phyloP scores from a whole-genome alignment of 73 alveolate species.

The Paramecium sonneborni region DNA sequence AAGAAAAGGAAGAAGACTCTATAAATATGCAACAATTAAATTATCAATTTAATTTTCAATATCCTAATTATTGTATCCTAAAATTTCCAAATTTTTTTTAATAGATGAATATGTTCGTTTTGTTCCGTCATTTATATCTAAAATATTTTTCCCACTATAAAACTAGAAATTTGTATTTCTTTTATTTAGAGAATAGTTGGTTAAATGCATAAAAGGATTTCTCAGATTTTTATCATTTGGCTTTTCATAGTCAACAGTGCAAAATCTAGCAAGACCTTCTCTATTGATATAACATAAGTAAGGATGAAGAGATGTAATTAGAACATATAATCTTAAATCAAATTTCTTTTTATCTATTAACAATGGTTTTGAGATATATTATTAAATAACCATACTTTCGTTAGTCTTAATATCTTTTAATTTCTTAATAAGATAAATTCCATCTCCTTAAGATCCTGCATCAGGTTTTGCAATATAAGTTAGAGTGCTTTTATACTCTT shows the following conservation, averaged over 20 bases:
- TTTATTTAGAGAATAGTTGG: constrained; percentile 91
- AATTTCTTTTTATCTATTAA: constrained; percentile 94
- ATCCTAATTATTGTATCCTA: constrained; percentile 70
- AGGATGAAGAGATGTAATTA: constrained; percentile 92
- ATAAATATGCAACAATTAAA: constrained; percentile 11
- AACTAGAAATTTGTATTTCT: constrained; percentile 74
- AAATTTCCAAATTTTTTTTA: constrained; percentile 44
- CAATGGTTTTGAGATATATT: constrained; percentile 89
- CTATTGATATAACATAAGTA: constrained; percentile 86
- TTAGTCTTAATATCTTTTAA: constrained; percentile 67
- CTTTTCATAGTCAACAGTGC: constrained; percentile 87
- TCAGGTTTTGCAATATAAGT: constrained; percentile 82
- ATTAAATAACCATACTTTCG: constrained; percentile 77
- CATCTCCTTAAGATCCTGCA: constrained; percentile 89
- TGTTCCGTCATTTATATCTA: constrained; percentile 74
- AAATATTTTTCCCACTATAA: constrained; percentile 66
- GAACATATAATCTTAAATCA: constrained; percentile 92
- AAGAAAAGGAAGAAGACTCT: constrained; percentile 62
- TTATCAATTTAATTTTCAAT: constrained; percentile 69
- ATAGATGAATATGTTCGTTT: constrained; percentile 78
- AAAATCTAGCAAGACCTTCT: constrained; percentile 98
- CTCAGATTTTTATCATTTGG: constrained; percentile 79
- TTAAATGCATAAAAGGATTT: constrained; percentile 83
- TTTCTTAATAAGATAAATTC: constrained; percentile 74
- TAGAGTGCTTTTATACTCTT: constrained; percentile 55